These are phyloP conservation scores for Lanmaoa rubissima DNA, from an alignment of 768 basidiomycete genomes.

Conservation along the genomic window DNA sequence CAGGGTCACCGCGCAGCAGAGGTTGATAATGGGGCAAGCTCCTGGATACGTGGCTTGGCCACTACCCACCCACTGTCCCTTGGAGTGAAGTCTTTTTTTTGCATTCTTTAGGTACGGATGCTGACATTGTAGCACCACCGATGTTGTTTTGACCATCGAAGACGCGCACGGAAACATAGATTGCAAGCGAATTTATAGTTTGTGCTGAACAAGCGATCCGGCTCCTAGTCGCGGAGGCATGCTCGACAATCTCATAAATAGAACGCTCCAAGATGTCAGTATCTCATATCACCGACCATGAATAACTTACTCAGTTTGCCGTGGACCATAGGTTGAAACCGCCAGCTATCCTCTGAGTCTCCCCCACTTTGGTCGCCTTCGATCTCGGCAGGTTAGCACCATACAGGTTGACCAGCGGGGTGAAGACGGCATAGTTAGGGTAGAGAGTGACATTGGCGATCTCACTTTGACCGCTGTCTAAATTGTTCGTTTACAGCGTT, in stretches of 20 bases:
- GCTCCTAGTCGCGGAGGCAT: not conserved
- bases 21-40: not conserved
- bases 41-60: not conserved
- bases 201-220: not conserved
- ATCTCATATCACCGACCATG: not conserved
- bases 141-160: not conserved
- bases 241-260: not conserved
- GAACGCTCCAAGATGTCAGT: not conserved
- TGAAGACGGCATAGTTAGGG: conserved; percentile 56
- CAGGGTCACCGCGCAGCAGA: not conserved
- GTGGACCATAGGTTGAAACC: conserved; percentile 46
- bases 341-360: conserved; percentile 53
- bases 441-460: conserved; percentile 40
- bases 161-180: not conserved
- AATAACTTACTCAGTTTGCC: not conserved
- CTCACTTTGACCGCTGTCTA: conserved; percentile 33
- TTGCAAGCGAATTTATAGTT: not conserved
- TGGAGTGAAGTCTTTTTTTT: not conserved
- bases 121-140: not conserved
- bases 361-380: conserved; percentile 39
- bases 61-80: not conserved
- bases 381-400: conserved; percentile 41
- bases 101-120: too few species aligned
- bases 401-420: conserved; percentile 47
- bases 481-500: conserved; percentile 37